Base-by-base conservation (phyloP, 2,329 filamentous ascomycete genomes). In the Gaeumannomyces sp. region DNA sequence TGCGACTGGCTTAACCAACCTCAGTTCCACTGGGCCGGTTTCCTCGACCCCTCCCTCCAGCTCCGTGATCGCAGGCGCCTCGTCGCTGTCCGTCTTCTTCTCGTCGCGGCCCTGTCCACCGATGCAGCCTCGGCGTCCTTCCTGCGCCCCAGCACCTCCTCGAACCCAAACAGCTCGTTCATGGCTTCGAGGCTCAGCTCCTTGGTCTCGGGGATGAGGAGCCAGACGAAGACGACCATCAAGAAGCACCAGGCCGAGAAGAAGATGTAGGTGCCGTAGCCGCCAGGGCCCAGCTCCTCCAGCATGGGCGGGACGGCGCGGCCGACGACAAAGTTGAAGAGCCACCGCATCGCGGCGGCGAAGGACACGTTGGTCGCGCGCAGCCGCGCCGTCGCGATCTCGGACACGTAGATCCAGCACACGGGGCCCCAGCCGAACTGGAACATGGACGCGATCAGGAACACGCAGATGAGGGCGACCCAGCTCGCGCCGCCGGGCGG, bases 281-380 rank as follows among this genome's bases (percentile, higher is more conserved):
- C 70, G 10, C 66, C 68, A 8, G 64, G 45, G 3, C 70, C 69
- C 11, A 67, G 68, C 19, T 65, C 67, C 1, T 67, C 68, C 67
- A 89, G 77, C 86, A 89, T 88, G 50, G 81, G 81, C 0, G 84
- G 85, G 0, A 84, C 85, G 28, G 84, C 83, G 29, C 85, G 76
- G 7, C 86, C 84, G 25, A 89, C 84, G 2, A 86, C 85, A 56
- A 89, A 82, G 69, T 89, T 88, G 73, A 88, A 88, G 1, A 89
- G 72, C 85, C 85, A 87, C 70, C 88, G 85, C 1, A 83, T 86
- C 1, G 85, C 83, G 0, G 86, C 85, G 0, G 84, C 85, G 59
- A 88, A 78, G 1, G 84, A 79, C 14, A 89, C 85, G 66, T 87
- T 88, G 65, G 85, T 76, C 13, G 80, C 82, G 56, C 86, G 75